Conservation (phyloP, 805 yeast species). For the Lipomyces starkeyi region DNA sequence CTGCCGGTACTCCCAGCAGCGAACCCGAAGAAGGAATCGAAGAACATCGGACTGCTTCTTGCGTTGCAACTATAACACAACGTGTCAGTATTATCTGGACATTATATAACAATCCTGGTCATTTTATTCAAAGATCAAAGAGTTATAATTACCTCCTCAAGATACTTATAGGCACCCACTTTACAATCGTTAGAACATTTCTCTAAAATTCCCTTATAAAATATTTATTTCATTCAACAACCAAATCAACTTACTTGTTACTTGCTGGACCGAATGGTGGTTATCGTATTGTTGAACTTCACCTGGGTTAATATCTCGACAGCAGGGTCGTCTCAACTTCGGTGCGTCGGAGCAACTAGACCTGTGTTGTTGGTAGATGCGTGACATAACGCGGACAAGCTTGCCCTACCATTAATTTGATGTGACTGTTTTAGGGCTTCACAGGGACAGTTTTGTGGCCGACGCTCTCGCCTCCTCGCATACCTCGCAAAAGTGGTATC, state of each 20-base stretch:
- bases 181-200: conserved; percentile 18
- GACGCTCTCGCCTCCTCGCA: no score
- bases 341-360: no score
- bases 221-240: neutral
- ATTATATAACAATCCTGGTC: neutral
- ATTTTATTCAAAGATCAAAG: neutral
- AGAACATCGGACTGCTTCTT: conserved; percentile 99
- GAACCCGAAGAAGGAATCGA: conserved; percentile 98
- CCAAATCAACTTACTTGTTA: conserved; percentile 22
- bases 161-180: conserved; percentile 99
- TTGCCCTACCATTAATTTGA: neutral
- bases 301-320: neutral
- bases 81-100: neutral
- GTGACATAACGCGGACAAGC: neutral
- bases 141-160: conserved; percentile 68
- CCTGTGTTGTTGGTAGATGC: no score
- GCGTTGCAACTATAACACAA: conserved; percentile 70
- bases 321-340: neutral
- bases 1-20: conserved; percentile 99
- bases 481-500: no score
- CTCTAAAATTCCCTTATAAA: neutral
- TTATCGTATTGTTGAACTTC: neutral
- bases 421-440: neutral
- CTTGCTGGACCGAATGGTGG: conserved; percentile 6
- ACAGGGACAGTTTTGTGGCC: no score